Conservation (phyloP, 1,284 basidiomycete genomes). For the Abortiporus biennis region DNA sequence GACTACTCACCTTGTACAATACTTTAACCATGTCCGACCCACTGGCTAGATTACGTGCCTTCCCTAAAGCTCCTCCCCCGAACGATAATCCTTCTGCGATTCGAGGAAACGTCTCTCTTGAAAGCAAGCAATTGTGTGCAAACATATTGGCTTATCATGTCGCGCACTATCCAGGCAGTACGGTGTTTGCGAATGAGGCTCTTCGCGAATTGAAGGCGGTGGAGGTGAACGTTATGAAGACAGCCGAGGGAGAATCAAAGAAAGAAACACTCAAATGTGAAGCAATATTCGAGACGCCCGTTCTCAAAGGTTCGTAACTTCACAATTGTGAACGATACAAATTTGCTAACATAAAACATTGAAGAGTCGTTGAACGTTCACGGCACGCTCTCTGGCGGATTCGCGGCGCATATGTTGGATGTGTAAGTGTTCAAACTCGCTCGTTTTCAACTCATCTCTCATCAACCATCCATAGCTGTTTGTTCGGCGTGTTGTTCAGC, state of each 20-base stretch:
- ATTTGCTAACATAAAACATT: background rate
- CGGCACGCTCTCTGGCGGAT: slow-evolving; percentile 19
- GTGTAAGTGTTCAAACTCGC: slow-evolving; percentile 14
- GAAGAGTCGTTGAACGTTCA: slow-evolving; percentile 25
- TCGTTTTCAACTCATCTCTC: background rate
- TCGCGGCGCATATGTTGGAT: slow-evolving; percentile 19
- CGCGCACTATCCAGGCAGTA: slow-evolving; percentile 16
- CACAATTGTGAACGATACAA: background rate
- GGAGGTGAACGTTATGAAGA: slow-evolving; percentile 15
- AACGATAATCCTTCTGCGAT: slow-evolving; percentile 19
- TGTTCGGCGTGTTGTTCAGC: slow-evolving; percentile 19
- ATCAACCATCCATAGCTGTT: slow-evolving; percentile 4
- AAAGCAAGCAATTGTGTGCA: slow-evolving; percentile 17
- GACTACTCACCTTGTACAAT: too few relatives aligned
- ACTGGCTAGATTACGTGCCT: slow-evolving; percentile 10
- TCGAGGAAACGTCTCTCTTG: slow-evolving; percentile 17
- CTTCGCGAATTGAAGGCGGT: slow-evolving; percentile 16
- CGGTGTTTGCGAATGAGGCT: slow-evolving; percentile 18
- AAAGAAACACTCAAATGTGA: slow-evolving; percentile 14
- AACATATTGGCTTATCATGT: slow-evolving; percentile 23
- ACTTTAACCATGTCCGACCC: slow-evolving; percentile 7
- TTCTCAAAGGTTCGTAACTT: slow-evolving; percentile 21
- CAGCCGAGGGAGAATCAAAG: slow-evolving; percentile 4
- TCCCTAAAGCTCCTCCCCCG: slow-evolving; percentile 19
- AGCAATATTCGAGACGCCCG: slow-evolving; percentile 20